These are phyloP conservation scores for Colletotrichum spinosum DNA, from an alignment of 2,329 filamentous ascomycete genomes.

Conservation along the genomic window DNA sequence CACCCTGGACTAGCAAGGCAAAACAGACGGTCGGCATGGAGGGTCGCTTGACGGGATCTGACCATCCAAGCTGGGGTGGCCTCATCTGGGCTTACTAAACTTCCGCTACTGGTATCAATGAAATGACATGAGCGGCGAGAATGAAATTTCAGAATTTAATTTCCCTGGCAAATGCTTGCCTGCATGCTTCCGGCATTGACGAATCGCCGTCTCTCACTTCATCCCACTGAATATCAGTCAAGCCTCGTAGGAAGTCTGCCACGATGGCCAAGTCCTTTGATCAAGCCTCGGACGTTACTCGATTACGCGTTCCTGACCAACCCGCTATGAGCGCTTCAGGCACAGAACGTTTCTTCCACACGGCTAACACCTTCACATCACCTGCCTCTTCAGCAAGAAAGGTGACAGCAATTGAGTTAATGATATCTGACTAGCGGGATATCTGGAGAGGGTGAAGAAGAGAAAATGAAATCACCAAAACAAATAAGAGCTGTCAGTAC, in stretches of 20 bases:
- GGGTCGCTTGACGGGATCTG: neutral
- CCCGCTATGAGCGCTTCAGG: no score
- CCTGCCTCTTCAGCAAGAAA: no score
- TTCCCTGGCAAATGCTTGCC: no score
- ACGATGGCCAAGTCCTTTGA: neutral
- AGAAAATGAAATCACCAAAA: neutral
- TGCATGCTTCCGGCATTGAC: neutral
- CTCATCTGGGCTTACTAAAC: constrained; percentile 18
- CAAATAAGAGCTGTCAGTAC: no score
- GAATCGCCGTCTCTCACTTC: no score
- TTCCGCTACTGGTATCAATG: no score
- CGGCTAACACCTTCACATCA: no score
- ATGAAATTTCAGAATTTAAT: neutral
- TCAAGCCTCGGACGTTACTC: no score
- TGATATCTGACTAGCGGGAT: neutral
- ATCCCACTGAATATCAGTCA: no score
- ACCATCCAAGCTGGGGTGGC: constrained; percentile 29
- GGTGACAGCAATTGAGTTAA: no score
- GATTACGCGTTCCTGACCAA: no score
- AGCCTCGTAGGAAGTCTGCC: neutral
- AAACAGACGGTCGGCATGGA: constrained; percentile 8
- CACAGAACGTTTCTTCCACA: no score
- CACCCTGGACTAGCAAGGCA: constrained; percentile 29
- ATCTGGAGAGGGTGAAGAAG: neutral
- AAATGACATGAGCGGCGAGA: fast-evolving